A percentile compares a stretch with the other conserved stretches of the same genome.
These are phyloP conservation scores for Trypanosomatidae sp. DNA, from an alignment of 208 protist genomes.

Conservation along the genomic window DNA sequence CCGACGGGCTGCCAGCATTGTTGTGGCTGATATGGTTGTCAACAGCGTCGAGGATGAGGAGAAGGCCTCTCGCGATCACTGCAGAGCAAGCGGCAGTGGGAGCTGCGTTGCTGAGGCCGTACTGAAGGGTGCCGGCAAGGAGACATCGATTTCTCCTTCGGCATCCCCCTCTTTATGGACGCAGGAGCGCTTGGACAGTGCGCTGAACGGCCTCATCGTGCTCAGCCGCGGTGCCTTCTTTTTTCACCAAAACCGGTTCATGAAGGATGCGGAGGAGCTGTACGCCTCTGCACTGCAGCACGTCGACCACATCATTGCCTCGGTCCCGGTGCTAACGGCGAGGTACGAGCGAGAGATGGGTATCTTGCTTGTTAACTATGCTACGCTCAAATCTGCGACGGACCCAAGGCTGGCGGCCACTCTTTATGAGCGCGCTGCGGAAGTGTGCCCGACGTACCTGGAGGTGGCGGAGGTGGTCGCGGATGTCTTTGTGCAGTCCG, in stretches of 20 bases:
- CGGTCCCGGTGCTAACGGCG: constrained; percentile 13
- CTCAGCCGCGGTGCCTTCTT: constrained; percentile 84
- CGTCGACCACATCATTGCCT: constrained; percentile 27
- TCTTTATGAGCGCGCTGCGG: constrained; percentile 61
- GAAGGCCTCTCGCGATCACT: neutral
- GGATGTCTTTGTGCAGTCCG: constrained; percentile 65
- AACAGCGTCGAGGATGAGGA: constrained; percentile 25
- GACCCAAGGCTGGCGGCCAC: constrained; percentile 32
- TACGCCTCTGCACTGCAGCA: constrained; percentile 61
- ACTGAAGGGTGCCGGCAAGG: neutral
- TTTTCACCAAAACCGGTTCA: constrained; percentile 70
- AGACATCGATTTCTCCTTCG: neutral
- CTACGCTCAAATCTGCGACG: constrained; percentile 45
- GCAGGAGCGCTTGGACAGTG: constrained; percentile 15
- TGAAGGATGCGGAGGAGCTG: constrained; percentile 60
- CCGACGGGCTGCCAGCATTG: constrained; percentile 38
- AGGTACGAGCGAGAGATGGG: constrained; percentile 57
- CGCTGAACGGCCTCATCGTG: constrained; percentile 64
- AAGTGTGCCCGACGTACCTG: constrained; percentile 39
- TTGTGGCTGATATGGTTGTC: constrained; percentile 39
- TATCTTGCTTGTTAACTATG: constrained; percentile 79
- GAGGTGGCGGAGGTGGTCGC: constrained; percentile 65
- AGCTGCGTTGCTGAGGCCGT: neutral
- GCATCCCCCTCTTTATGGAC: constrained; percentile 14
- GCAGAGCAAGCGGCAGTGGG: neutral